A percentile compares a stretch with the other conserved stretches of the same genome.
These are phyloP conservation scores for Catenaria anguillulae DNA, from an alignment of 371 early-diverging fungal species.

Conservation along the genomic window DNA sequence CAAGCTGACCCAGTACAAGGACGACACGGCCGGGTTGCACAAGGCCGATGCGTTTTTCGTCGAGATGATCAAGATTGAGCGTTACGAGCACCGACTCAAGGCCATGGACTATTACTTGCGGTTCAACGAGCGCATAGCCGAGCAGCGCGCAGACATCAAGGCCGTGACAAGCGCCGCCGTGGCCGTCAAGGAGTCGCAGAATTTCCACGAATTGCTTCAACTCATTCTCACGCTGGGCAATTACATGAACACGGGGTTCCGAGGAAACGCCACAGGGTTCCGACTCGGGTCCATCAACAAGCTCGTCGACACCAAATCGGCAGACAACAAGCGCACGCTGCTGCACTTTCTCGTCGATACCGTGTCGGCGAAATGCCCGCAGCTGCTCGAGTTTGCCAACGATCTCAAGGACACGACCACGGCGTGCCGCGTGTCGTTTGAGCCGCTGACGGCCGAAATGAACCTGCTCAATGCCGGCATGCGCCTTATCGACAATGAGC, in stretches of 20 bases:
- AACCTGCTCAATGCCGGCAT: neutral
- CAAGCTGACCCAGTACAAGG: constrained; percentile 49
- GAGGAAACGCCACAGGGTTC: constrained; percentile 14
- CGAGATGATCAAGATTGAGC: constrained; percentile 69
- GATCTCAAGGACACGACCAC: neutral
- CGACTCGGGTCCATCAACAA: constrained; percentile 8
- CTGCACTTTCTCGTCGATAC: constrained; percentile 8
- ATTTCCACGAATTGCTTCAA: constrained; percentile 6
- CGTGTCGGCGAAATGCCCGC: neutral
- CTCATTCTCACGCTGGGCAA: constrained; percentile 13
- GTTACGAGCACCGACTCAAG: constrained; percentile 61
- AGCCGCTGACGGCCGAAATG: neutral
- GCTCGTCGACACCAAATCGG: constrained; percentile 8
- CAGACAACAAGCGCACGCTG: constrained; percentile 5
- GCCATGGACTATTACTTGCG: constrained; percentile 56
- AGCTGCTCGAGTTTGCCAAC: constrained; percentile 2
- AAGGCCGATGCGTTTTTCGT: constrained; percentile 67
- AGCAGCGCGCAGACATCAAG: constrained; percentile 34
- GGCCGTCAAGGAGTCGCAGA: neutral
- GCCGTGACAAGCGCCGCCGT: neutral
- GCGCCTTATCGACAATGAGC: neutral
- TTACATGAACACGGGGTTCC: constrained; percentile 15
- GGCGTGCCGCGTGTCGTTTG: constrained; percentile 5
- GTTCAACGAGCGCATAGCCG: constrained; percentile 53
- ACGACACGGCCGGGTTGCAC: constrained; percentile 49